Evolutionary conservation across 192 early-diverging fungal species (phyloP).

Genomic region (Phlyctochytrium arcticum): DNA sequence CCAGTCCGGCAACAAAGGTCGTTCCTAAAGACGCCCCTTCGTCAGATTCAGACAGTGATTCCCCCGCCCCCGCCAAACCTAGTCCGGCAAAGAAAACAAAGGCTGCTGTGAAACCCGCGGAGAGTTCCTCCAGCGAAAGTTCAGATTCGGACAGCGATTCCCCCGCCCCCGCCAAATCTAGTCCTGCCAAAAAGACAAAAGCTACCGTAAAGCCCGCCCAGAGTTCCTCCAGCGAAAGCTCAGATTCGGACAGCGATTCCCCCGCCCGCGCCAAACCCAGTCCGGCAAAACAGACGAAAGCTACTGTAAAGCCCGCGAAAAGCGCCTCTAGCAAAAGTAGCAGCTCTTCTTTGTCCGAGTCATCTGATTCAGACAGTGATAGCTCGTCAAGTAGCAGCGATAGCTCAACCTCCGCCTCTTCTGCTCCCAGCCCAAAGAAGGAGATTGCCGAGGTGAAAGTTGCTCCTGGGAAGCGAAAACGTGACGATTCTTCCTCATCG

Average conservation of each 20-base stretch:
- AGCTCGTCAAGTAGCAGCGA: too few species aligned
- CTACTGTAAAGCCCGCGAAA: not conserved
- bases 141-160: constrained; percentile 3
- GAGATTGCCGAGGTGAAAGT: too few species aligned
- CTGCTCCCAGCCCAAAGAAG: too few species aligned
- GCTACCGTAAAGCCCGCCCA: not conserved
- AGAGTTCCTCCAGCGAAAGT: constrained; percentile 2
- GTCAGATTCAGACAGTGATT: too few species aligned
- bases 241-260: constrained; percentile 4
- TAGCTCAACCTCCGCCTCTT: too few species aligned
- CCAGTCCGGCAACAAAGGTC: constrained; percentile 6
- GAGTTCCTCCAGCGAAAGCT: constrained; percentile 2
- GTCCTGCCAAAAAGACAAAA: not conserved
- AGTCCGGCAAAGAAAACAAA: not conserved
- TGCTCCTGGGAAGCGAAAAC: constrained; percentile 12
- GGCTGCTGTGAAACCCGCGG: not conserved
- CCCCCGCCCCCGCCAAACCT: constrained; percentile 15
- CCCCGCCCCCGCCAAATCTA: constrained; percentile 14
- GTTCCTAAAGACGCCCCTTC: too few species aligned
- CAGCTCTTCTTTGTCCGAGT: too few species aligned
- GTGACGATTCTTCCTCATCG: not conserved
- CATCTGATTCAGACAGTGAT: constrained; percentile 3
- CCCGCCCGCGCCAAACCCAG: constrained; percentile 14
- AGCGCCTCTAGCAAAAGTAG: constrained; percentile 2
- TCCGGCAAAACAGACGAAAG: not conserved